A percentile compares a stretch with the other conserved stretches of the same genome.
phyloP scores from a whole-genome alignment of 2,329 filamentous ascomycete species.

The Hypomyces perniciosus region DNA sequence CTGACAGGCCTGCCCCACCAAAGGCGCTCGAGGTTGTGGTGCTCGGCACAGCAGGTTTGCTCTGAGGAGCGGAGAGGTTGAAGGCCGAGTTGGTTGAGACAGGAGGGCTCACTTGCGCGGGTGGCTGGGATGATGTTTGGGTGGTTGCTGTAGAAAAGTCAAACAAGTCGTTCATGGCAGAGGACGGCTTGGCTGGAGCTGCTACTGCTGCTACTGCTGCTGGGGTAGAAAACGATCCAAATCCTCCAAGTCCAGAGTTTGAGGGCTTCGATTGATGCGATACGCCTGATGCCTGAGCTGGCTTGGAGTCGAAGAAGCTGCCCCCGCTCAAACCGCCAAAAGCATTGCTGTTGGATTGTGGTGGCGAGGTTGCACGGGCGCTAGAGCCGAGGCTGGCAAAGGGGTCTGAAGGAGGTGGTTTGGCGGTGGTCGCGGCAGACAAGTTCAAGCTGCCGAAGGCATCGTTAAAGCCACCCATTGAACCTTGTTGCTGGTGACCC shows the following conservation, averaged over 20 bases:
- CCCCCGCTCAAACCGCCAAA: slow-evolving; percentile 61
- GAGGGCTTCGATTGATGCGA: slow-evolving; percentile 47
- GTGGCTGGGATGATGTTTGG: slow-evolving; percentile 40
- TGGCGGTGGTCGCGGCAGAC: slow-evolving; percentile 34
- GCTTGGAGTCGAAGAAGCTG: slow-evolving; percentile 74
- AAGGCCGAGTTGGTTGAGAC: slow-evolving; percentile 61
- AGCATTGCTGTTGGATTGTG: slow-evolving; percentile 31
- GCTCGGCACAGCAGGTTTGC: slow-evolving; percentile 37
- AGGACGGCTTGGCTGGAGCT: slow-evolving; percentile 37
- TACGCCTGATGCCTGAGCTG: slow-evolving; percentile 43
- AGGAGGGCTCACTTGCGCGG: slow-evolving; percentile 33
- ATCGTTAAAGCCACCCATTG: slow-evolving; percentile 65
- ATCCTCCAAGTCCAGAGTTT: slow-evolving; percentile 59
- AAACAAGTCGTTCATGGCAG: slow-evolving; percentile 72
- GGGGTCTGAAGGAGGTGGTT: slow-evolving; percentile 41
- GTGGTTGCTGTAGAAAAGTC: slow-evolving; percentile 58
- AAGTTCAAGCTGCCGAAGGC: slow-evolving; percentile 55
- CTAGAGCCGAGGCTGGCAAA: slow-evolving; percentile 54
- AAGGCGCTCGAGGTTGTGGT: slow-evolving; percentile 30
- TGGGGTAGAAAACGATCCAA: slow-evolving; percentile 54
- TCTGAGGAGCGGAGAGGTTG: slow-evolving; percentile 61
- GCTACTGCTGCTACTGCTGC: slow-evolving; percentile 28
- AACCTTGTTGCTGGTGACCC: slow-evolving; percentile 44
- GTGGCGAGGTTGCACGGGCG: slow-evolving; percentile 27
- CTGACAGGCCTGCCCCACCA: slow-evolving; percentile 36